Evolutionary conservation across 2,329 filamentous ascomycete species (phyloP), one percentile per base, ranked within the genome.

Genomic region (Diaporthe helianthi): DNA sequence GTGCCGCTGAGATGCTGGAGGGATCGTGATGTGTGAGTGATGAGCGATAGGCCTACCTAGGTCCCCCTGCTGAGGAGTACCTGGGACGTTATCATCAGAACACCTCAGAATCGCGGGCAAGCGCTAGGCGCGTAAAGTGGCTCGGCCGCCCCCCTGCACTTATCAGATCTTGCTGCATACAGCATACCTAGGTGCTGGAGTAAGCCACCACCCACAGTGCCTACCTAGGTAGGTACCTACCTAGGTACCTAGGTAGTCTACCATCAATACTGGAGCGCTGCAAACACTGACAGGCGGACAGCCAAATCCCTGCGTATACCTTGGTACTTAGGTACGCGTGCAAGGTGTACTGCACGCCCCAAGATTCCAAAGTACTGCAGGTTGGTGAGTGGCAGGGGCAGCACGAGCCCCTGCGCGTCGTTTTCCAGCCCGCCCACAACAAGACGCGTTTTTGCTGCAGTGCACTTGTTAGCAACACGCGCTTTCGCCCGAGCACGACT

Each of bases 401-500:
- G 68, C 68, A 69, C 69, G 41, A 68, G 69, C 55, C 58, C 53
- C 65, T 58, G 69, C 69, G 69, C 58, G 63, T 69, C 47, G 41
- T 38, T 49, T 8, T 51, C n/a, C 55, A 58, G 53, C 53, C 47
- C 55, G 36, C 55, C 55, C 53, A 58, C 68, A 44, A 54, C 65
- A 63, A 67, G 65, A 67, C 65, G 65, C 58, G 55, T 58, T 68
- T 68, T 60, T 65, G 68, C 52, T 52, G 51, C 33, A 51, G 44
- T 52, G 51, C 33, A 51, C 55, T 29, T 26, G 60, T 44, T 36
- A 69, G 61, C 60, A 69, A 65, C 52, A 65, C 69, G 69, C 69
- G 69, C 61, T 63, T 65, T 54, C n/a, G n/a, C 67, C 31, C 13
- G 68, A 58, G 66, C 64, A 51, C 60, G 69, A 71, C 69, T 67